phyloP scores from a whole-genome alignment of 2,329 filamentous ascomycete genomes.

The Aspergillus thermomutatus region DNA sequence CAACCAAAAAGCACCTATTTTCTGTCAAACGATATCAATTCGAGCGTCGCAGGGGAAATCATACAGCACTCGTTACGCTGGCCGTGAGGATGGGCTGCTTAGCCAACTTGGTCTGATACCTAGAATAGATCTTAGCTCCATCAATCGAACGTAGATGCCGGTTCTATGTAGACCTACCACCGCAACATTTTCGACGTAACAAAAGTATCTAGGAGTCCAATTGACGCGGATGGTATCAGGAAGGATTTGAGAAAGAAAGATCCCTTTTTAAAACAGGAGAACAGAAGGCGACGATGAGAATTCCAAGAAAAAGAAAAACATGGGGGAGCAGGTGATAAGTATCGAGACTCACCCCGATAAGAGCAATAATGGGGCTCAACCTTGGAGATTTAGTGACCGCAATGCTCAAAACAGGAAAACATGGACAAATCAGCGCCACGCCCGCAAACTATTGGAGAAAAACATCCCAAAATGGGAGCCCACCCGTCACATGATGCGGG shows the following conservation, averaged over 20 bases:
- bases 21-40: not conserved
- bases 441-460: slow-evolving; percentile 13
- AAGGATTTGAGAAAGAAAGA: not conserved
- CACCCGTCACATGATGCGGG: slow-evolving; percentile 16
- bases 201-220: not conserved
- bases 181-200: slow-evolving; percentile 29
- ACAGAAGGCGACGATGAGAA: not conserved
- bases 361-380: slow-evolving; percentile 3
- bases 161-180: slow-evolving; percentile 25
- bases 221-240: not conserved
- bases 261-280: not conserved
- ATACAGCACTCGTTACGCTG: slow-evolving; percentile 76
- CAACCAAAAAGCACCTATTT: slow-evolving; percentile 77
- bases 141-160: slow-evolving; percentile 2
- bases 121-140: slow-evolving; percentile 29
- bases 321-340: not conserved
- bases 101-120: slow-evolving; percentile 84
- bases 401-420: slow-evolving; percentile 13
- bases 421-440: slow-evolving; percentile 13
- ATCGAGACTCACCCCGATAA: slow-evolving; percentile 16
- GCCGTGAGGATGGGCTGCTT: slow-evolving; percentile 84
- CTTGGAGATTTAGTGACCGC: not conserved
- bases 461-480: slow-evolving; percentile 8
- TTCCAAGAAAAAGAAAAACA: not conserved
- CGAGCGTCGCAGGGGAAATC: slow-evolving; percentile 5